A percentile compares a stretch with the other conserved stretches of the same genome.
These are phyloP conservation scores for Cyclocybe aegerita DNA, from an alignment of 768 basidiomycete genomes.

Conservation along the genomic window DNA sequence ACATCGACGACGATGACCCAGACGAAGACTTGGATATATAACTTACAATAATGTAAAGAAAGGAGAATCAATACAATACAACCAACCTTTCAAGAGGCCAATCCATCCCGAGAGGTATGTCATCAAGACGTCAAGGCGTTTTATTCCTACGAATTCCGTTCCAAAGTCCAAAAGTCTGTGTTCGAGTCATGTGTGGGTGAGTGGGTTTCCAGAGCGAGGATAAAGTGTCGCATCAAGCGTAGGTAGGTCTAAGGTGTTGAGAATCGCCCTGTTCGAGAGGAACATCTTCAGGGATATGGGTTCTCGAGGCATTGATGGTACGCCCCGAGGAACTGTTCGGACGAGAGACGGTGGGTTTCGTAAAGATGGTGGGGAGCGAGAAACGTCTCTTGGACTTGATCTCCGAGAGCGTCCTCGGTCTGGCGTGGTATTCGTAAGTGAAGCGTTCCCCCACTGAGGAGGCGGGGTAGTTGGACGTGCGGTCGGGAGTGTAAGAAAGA, in stretches of 20 bases:
- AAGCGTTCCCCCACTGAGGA: slow-evolving; percentile 12
- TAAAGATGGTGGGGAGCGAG: slow-evolving; percentile 29
- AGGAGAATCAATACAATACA: neutral
- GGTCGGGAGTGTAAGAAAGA: slow-evolving; percentile 10
- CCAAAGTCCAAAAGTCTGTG: too few species aligned
- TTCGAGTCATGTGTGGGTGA: too few species aligned
- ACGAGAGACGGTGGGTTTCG: slow-evolving; percentile 13
- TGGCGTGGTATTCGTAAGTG: slow-evolving; percentile 19
- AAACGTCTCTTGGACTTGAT: slow-evolving; percentile 36
- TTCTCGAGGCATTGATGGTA: too few species aligned
- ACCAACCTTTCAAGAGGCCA: neutral
- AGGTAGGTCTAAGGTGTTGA: too few species aligned
- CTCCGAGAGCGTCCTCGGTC: slow-evolving; percentile 31
- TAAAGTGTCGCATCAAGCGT: too few species aligned
- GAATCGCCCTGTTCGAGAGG: too few species aligned
- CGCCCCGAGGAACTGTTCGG: slow-evolving; percentile 7
- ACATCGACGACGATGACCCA: slow-evolving; percentile 94
- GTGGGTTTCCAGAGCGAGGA: too few species aligned
- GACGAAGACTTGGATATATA: slow-evolving; percentile 92
- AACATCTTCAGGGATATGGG: too few species aligned
- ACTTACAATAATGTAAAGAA: neutral
- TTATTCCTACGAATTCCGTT: too few species aligned
- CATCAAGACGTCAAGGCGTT: too few species aligned
- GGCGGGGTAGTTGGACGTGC: slow-evolving; percentile 2
- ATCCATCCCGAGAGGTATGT: too few species aligned